A percentile compares a stretch with the other conserved stretches of the same genome.
Conservation (phyloP, 2,329 filamentous ascomycete genomes). For the Curvularia sp. region DNA sequence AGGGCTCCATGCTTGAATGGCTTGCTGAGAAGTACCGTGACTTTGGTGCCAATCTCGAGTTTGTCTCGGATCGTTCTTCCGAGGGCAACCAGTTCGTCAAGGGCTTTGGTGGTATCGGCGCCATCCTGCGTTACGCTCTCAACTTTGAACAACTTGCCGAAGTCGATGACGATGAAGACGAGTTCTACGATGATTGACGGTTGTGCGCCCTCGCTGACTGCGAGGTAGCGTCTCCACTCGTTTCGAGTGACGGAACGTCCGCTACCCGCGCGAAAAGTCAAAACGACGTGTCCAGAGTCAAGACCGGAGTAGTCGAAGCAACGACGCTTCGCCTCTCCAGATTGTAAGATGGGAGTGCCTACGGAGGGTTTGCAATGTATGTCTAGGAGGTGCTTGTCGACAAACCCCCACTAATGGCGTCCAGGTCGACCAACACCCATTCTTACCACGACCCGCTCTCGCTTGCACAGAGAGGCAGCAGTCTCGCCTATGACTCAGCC, state of each 20-base stretch:
- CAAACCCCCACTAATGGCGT: slow-evolving; percentile 12
- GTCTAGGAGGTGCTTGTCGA: slow-evolving; percentile 9
- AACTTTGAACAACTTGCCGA: slow-evolving; percentile 99
- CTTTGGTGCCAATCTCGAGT: slow-evolving; percentile 93
- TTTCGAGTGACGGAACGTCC: slow-evolving; percentile 63
- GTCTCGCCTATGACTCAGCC: slow-evolving; percentile 23
- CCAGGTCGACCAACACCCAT: slow-evolving; percentile 46
- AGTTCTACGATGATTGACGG: slow-evolving; percentile 96
- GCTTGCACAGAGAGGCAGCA: slow-evolving; percentile 46
- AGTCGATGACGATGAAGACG: slow-evolving; percentile 76
- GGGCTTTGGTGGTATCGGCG: slow-evolving; percentile 97
- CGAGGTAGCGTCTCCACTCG: slow-evolving; percentile 80
- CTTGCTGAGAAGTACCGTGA: slow-evolving; percentile 98
- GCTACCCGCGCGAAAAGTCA: slow-evolving; percentile 49
- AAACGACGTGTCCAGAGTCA: slow-evolving; percentile 42
- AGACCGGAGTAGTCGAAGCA: slow-evolving; percentile 39
- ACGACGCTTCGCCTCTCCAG: slow-evolving; percentile 50
- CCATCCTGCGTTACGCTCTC: slow-evolving; percentile 98
- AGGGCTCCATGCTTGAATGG: slow-evolving; percentile 98
- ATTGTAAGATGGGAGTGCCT: slow-evolving; percentile 49
- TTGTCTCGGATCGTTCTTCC: slow-evolving; percentile 95
- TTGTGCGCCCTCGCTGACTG: slow-evolving; percentile 82
- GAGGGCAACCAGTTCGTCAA: slow-evolving; percentile 99
- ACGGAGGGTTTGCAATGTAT: slow-evolving; percentile 48
- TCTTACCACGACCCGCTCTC: slow-evolving; percentile 49